phyloP scores from a whole-genome alignment of 2,329 filamentous ascomycete genomes.

The Sclerotinia trifoliorum region DNA sequence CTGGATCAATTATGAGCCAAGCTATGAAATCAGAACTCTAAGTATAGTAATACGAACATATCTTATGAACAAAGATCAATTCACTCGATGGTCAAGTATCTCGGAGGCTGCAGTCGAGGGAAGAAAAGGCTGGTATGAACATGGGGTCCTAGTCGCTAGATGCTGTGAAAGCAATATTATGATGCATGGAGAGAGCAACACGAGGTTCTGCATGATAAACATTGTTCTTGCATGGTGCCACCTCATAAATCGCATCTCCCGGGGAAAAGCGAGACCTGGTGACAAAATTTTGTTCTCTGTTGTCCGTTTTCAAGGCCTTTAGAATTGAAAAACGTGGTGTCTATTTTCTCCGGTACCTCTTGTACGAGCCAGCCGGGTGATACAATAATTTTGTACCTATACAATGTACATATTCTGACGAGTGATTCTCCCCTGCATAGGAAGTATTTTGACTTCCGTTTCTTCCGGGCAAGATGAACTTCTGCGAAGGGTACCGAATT shows the following conservation, averaged over 20 bases:
- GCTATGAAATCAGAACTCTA: background rate
- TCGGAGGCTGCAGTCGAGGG: background rate
- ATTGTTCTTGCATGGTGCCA: slow-evolving; percentile 14
- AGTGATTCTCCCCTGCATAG: slow-evolving; percentile 9
- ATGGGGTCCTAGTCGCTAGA: slow-evolving; percentile 18
- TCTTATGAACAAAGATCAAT: background rate
- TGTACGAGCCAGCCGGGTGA: background rate
- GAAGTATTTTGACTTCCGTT: background rate
- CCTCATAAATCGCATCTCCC: slow-evolving; percentile 15
- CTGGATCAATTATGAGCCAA: background rate
- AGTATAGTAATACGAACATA: slow-evolving; percentile 1
- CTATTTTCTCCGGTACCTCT: background rate
- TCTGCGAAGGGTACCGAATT: background rate
- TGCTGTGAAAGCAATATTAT: slow-evolving; percentile 23
- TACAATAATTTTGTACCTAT: background rate
- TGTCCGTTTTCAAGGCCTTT: slow-evolving; percentile 14
- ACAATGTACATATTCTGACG: background rate
- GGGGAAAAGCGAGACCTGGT: slow-evolving; percentile 19
- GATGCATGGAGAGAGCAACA: slow-evolving; percentile 19
- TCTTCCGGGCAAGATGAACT: slow-evolving; percentile 1
- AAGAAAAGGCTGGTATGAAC: slow-evolving; percentile 14
- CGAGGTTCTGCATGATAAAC: slow-evolving; percentile 20
- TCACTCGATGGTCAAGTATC: background rate
- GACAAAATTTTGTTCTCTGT: slow-evolving; percentile 14
- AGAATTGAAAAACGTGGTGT: slow-evolving; percentile 5